Conservation (phyloP, 164 flowering plant genomes). For the Saururus chinensis region DNA sequence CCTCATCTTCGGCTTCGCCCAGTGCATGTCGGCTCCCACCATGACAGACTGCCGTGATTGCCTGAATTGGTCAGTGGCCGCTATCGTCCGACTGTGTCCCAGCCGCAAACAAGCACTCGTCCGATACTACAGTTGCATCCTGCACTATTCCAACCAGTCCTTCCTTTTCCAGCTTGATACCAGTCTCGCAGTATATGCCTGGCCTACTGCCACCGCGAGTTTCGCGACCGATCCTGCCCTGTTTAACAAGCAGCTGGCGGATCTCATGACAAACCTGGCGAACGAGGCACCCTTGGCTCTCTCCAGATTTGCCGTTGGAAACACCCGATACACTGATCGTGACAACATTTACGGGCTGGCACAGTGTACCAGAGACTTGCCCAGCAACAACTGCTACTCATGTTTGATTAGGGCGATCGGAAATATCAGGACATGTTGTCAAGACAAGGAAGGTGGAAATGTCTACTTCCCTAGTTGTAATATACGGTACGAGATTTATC, state of each 20-base stretch:
- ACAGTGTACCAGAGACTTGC: constrained; percentile 9
- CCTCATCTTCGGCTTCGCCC: constrained; percentile 4
- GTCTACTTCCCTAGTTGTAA: background rate
- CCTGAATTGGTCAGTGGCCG: background rate
- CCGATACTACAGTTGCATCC: constrained; percentile 4
- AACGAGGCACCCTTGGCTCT: background rate
- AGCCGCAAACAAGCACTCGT: constrained; percentile 4
- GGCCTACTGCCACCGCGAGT: background rate
- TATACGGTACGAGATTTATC: constrained; percentile 1
- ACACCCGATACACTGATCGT: background rate
- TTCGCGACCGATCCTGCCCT: background rate
- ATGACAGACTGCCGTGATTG: constrained; percentile 1
- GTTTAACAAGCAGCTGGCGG: background rate
- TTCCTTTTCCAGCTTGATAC: background rate
- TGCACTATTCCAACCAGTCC: constrained; percentile 12
- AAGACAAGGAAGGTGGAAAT: background rate
- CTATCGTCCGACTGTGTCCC: constrained; percentile 3
- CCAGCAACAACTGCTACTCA: background rate
- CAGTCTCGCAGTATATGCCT: background rate
- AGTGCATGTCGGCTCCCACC: constrained; percentile 7
- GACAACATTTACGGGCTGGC: constrained; percentile 6
- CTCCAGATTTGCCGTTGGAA: background rate
- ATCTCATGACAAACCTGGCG: constrained; percentile 3
- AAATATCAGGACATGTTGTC: background rate
- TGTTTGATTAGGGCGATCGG: background rate